phyloP scores from a whole-genome alignment of 768 basidiomycete genomes.

The Naganishia friedmannii region DNA sequence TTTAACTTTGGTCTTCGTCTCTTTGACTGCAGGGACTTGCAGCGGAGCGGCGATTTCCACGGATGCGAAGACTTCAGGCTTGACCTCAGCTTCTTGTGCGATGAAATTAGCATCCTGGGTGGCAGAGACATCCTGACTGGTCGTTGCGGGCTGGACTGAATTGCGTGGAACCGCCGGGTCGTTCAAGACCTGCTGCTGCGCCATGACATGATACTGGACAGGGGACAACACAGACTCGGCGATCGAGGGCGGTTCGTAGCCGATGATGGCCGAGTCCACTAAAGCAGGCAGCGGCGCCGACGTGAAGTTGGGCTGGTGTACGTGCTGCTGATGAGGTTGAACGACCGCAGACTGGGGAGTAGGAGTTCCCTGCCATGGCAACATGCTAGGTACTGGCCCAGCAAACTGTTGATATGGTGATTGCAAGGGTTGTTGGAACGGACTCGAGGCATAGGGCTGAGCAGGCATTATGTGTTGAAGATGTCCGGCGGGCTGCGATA shows the following conservation, averaged over 20 bases:
- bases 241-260: background rate
- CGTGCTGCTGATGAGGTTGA: conserved; percentile 15
- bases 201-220: conserved; percentile 9
- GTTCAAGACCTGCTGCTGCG: background rate
- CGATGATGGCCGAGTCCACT: background rate
- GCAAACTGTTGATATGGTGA: conserved; percentile 31
- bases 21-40: conserved; percentile 7
- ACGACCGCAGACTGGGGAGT: conserved; percentile 14
- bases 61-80: conserved; percentile 10
- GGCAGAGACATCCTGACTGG: background rate
- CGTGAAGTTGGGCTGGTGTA: background rate
- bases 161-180: background rate
- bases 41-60: background rate
- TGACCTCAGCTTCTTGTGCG: background rate
- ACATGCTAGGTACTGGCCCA: conserved; percentile 29
- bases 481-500: conserved; percentile 31
- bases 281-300: background rate
- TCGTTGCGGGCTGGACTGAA: background rate
- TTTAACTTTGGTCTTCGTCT: conserved; percentile 25
- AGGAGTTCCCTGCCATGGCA: conserved; percentile 31
- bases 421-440: conserved; percentile 39
- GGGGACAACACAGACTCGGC: conserved; percentile 23
- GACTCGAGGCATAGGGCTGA: conserved; percentile 22
- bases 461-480: conserved; percentile 24
- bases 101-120: background rate